Percentiles rank a stretch among this genome's conserved stretches.
phyloP scores from a whole-genome alignment of 305 asterid species.

The Solanum hybrid region DNA sequence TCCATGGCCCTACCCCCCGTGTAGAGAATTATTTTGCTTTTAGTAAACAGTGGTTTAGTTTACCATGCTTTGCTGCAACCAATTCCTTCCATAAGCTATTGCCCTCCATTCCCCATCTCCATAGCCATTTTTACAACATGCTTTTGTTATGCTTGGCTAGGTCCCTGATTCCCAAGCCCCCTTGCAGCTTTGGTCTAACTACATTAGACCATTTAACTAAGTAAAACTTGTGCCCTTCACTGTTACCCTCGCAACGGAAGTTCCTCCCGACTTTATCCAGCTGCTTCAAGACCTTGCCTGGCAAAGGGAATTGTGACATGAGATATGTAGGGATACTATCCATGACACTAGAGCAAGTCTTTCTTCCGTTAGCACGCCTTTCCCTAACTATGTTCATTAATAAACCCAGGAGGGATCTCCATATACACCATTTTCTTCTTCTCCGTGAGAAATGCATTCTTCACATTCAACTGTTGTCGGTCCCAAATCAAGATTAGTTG shows the following conservation, averaged over 20 bases:
- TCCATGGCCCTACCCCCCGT: not conserved
- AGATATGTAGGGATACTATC: not conserved
- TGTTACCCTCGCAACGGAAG: not conserved
- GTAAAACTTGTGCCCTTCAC: not conserved
- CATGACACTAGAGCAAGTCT: not conserved
- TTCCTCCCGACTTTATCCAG: not conserved
- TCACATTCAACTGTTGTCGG: not conserved
- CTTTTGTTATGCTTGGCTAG: not conserved
- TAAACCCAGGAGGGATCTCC: not conserved
- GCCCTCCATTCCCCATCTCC: not conserved
- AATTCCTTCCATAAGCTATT: not conserved
- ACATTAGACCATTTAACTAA: not conserved
- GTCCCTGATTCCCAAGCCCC: not conserved
- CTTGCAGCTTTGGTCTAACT: not conserved
- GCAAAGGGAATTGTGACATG: not conserved
- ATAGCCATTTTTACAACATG: not conserved
- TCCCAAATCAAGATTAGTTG: not conserved
- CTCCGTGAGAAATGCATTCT: not conserved
- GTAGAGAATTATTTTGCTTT: not conserved
- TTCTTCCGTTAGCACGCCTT: not conserved
- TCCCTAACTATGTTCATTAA: not conserved
- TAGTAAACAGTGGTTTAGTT: not conserved
- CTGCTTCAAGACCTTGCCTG: not conserved
- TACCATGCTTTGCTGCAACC: not conserved
- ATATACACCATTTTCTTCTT: not conserved